Evolutionary conservation across 768 basidiomycete genomes (phyloP), one percentile per base, ranked within the genome.

Genomic region (Galerina marginata): DNA sequence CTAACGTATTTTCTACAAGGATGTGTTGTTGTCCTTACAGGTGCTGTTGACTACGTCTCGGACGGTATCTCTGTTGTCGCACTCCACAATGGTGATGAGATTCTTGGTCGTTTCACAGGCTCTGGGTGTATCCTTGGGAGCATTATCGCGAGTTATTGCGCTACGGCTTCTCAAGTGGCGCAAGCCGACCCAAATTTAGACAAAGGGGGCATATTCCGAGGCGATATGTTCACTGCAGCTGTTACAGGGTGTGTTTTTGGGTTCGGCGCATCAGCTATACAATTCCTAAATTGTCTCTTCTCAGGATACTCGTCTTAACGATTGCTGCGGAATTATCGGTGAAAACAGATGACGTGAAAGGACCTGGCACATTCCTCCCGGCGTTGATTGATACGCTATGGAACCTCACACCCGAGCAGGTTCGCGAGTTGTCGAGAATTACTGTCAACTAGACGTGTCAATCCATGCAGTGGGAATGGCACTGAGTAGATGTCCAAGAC

Each of bases 91-190:
- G 96, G 96, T 0, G 80, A 91, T 67, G 74, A 78, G 14, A 75
- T 90, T 25, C 84, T 97, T 7, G 89, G 87, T 0, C 79, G 83
- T 55, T 94, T 98, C 57, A 97, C 96, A 0, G 96, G 95, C 0
- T 92, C 92, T 25, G 95, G 95, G 4, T 98, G 95, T 68, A 86
- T 96, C 72, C 78, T 86, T 23, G 91, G 91, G 26, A 90, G 91
- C 9, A 79, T 83, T 33, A 83, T 96, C 49, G 91, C 93, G 0
- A 85, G 89, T 14, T 95, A 89, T 74, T 92, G 91, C 70, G 93
- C 89, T 4, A 89, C 85, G 2, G 86, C 88, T 10, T 59, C 69
- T 16, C 68, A 83, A 33, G 71, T 73, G 36, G 73, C 74, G n/a
- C 70, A 75, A 16, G 44, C 70, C 65, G 56, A 70, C 43, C 33